Base-by-base conservation (phyloP, 2,329 filamentous ascomycete species). In the Leptodontidium sp. region DNA sequence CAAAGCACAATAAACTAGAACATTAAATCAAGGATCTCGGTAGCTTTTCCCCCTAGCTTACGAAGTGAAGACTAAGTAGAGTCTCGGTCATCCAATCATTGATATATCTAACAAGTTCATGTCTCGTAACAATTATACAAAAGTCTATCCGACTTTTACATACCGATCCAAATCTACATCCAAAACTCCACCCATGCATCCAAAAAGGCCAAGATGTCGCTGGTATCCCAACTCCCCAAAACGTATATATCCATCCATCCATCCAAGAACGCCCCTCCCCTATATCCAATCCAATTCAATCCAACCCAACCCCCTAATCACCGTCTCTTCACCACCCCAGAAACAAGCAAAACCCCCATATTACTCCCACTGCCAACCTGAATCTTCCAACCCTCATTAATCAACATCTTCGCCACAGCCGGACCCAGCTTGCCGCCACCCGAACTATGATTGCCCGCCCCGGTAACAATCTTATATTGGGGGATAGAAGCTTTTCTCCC, bases 341-440 rank as follows among this genome's bases (percentile, higher is more conserved):
- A 88, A 17, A 98, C 87, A 61, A 90, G 81, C 75, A 95, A 86
- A 47, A 87, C 86, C 0, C 94, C 94, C 35, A 88, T 45, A 29
- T 63, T 63, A 43, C 50, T 40, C 21, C 49, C 50, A 64, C 38
- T 89, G 53, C 89, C 86, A 55, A 91, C 85, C 77, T 93, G 88
- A 43, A 96, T 83, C 77, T 88, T 93, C 95, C 95, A 98, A 0
- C 94, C 94, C 69, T 95, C 92, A 55, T 87, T 85, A 49, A 90
- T 85, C 52, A 98, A 82, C 77, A 90, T 90, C 76, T 88, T 90
- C 58, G 87, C 90, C n/a, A 98, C 94, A 17, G 92, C 91, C 67
- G 91, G 91, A 5, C 94, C 91, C 68, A 98, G 79, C 73, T 88
- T 90, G 1, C 91, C 93, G 0, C 94, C 93, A 64, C 91, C 89